Conservation (phyloP, 73 alveolate genomes). For the Symbiodinium natans region DNA sequence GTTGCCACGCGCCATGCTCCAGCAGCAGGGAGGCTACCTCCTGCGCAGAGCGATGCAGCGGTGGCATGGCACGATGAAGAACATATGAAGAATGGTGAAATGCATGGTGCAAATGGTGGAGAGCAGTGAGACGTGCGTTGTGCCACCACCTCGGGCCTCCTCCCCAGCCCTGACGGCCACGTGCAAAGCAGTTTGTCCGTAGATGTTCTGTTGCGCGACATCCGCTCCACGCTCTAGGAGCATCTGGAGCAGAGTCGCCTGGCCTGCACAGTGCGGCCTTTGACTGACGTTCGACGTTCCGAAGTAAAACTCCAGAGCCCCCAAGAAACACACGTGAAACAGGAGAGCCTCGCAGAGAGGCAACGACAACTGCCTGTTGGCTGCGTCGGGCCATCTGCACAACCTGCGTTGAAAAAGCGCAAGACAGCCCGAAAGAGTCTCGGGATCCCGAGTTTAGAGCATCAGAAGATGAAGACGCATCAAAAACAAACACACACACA, state of each 20-base stretch:
- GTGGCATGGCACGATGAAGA: too few relatives aligned
- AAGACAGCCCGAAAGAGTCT: too few relatives aligned
- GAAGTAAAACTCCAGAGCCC: not conserved
- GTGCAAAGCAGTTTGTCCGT: slow-evolving; percentile 39
- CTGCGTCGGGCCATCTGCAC: slow-evolving; percentile 62
- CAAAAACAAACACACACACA: too few relatives aligned
- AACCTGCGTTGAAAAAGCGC: not conserved
- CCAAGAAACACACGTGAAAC: not conserved
- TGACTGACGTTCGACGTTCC: too few relatives aligned
- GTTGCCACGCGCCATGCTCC: slow-evolving; percentile 71
- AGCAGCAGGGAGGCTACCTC: slow-evolving; percentile 44
- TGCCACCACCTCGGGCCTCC: not conserved
- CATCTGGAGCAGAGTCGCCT: slow-evolving; percentile 29
- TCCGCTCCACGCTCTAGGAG: slow-evolving; percentile 21
- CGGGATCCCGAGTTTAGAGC: too few relatives aligned
- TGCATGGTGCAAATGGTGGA: not conserved
- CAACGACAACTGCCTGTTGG: slow-evolving; percentile 63
- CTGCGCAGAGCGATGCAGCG: too few relatives aligned
- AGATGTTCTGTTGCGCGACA: slow-evolving; percentile 17
- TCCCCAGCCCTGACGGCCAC: slow-evolving; percentile 54
- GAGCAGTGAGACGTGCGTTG: not conserved
- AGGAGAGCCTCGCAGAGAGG: slow-evolving; percentile 43
- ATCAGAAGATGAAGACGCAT: too few relatives aligned
- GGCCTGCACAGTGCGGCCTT: not conserved
- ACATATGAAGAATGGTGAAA: not conserved